A percentile compares a stretch with the other conserved stretches of the same genome.
These are phyloP conservation scores for Botrytis galanthina DNA, from an alignment of 2,329 filamentous ascomycete genomes.

Conservation along the genomic window DNA sequence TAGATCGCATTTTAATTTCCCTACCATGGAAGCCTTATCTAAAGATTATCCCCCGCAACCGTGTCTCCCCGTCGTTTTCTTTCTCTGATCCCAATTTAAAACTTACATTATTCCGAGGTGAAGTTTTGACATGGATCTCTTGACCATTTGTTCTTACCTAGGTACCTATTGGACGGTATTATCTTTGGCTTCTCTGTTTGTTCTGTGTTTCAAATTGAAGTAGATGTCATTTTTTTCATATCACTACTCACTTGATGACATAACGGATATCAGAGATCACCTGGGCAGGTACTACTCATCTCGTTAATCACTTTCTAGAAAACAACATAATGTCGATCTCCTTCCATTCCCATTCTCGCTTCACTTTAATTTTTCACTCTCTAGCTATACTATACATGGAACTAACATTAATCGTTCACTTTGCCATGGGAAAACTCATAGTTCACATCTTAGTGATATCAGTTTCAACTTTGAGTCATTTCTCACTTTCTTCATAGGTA, in stretches of 20 bases:
- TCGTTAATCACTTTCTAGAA: neutral
- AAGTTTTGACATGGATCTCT: neutral
- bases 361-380: neutral
- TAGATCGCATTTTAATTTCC: neutral
- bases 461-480: neutral
- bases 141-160: neutral
- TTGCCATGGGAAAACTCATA: neutral
- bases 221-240: too few species aligned
- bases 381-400: accelerated
- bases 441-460: neutral
- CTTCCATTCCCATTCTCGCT: neutral
- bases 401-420: neutral
- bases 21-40: neutral
- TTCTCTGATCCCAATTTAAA: neutral
- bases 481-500: neutral
- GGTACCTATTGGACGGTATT: neutral
- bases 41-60: neutral
- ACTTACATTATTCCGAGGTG: neutral
- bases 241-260: neutral
- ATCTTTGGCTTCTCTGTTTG: neutral
- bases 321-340: neutral
- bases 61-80: neutral
- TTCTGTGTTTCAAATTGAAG: too few species aligned
- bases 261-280: neutral
- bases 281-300: accelerated